These are phyloP conservation scores for Lipomyces anomalus DNA, from an alignment of 805 yeast genomes.

Conservation along the genomic window DNA sequence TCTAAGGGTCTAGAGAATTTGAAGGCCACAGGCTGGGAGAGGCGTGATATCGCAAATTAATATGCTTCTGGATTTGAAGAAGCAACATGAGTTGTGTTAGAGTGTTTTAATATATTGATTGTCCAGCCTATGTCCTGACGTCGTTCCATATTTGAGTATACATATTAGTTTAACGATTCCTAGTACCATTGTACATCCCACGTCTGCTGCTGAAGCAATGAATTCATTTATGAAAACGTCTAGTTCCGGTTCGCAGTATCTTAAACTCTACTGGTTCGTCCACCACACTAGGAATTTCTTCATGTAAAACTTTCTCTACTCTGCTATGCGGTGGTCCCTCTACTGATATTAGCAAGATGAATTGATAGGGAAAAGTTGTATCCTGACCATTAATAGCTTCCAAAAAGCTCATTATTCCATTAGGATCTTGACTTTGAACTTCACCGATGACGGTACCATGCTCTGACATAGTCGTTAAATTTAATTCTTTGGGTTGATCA, in stretches of 20 bases:
- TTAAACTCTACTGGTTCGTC: constrained; percentile 1
- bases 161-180: not conserved
- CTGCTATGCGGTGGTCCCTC: constrained; percentile 7
- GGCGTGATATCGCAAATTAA: constrained; percentile 33
- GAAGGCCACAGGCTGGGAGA: constrained; percentile 34
- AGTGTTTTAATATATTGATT: not conserved
- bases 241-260: not conserved
- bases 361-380: not conserved
- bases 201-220: not conserved
- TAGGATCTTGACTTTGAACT: constrained; percentile 9
- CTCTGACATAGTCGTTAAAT: constrained; percentile 1
- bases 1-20: constrained; percentile 30
- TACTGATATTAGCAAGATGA: not conserved
- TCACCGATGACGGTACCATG: constrained; percentile 16
- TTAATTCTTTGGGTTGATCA: not conserved
- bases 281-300: not conserved
- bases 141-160: not conserved
- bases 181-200: not conserved
- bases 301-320: constrained; percentile 8
- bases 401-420: constrained; percentile 2
- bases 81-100: not conserved
- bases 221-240: not conserved
- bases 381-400: constrained; percentile 6
- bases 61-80: too few relatives aligned
- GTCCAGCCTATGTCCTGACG: not conserved